phyloP scores from a whole-genome alignment of 495 filamentous ascomycete genomes.

The Penicillium soppii region DNA sequence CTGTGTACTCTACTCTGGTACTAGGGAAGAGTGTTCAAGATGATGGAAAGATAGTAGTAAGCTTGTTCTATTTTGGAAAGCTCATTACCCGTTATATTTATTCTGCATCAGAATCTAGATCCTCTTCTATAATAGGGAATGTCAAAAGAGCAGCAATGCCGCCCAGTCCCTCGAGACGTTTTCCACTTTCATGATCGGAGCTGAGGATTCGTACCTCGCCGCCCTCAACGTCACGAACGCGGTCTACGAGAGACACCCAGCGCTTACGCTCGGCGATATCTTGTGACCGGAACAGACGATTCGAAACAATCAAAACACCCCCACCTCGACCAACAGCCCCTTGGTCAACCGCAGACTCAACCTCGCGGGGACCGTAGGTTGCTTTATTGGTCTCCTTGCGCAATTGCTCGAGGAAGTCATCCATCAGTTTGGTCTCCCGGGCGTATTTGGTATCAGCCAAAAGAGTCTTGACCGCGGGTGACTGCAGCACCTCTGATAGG shows the following conservation, averaged over 20 bases:
- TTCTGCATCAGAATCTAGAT: slow-evolving; percentile 38
- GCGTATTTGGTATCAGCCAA: slow-evolving; percentile 85
- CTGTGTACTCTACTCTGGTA: too few relatives aligned
- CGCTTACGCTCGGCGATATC: slow-evolving; percentile 75
- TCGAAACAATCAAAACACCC: slow-evolving; percentile 80
- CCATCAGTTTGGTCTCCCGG: slow-evolving; percentile 80
- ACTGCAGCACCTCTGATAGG: slow-evolving; percentile 81
- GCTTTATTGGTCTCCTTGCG: slow-evolving; percentile 85
- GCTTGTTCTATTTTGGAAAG: too few relatives aligned
- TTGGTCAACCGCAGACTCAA: slow-evolving; percentile 81
- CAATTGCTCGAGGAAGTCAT: slow-evolving; percentile 75
- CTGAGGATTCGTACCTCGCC: slow-evolving; percentile 87
- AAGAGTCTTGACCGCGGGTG: slow-evolving; percentile 68
- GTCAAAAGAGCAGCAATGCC: slow-evolving; percentile 89
- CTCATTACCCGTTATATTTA: too few relatives aligned
- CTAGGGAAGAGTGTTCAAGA: too few relatives aligned
- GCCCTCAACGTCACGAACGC: slow-evolving; percentile 78
- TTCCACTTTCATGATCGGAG: slow-evolving; percentile 91
- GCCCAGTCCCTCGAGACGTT: slow-evolving; percentile 78
- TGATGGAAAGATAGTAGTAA: too few relatives aligned
- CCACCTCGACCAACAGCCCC: slow-evolving; percentile 87
- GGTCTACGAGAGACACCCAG: slow-evolving; percentile 86
- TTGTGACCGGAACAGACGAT: slow-evolving; percentile 80
- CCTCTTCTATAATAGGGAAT: slow-evolving; percentile 74
- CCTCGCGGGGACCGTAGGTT: slow-evolving; percentile 87